Evolutionary conservation across 164 flowering plant species (phyloP), one percentile per base, ranked within the genome.

Genomic region (Platanus orientalis): DNA sequence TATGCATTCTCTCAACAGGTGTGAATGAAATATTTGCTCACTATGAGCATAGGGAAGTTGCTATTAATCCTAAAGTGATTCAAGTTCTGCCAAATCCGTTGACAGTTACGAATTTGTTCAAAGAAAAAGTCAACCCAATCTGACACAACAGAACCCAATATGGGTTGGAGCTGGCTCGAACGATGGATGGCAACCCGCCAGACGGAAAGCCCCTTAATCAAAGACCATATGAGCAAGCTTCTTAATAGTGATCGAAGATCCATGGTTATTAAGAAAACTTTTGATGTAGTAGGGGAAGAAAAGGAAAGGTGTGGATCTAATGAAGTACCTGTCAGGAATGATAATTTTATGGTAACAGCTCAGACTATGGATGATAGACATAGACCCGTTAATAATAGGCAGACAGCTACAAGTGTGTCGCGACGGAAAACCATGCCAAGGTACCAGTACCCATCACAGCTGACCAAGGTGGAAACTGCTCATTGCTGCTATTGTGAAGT

Each of bases 1-100:
- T 91, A 91, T 65, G 95, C 97, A 36, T 91, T 91, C 68, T 80
- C 93, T 26, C 97, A 88, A 71, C 97, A 91, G 88, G 96, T 88
- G 80, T 36, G 48, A 11, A 40, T n/a, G n/a, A 56, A 50, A 40
- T 20, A 51, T 20, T 42, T 44, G 26, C 32, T 13, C 13, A 36
- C 48, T 39, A 25, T 69, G 32, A 57, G 32, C 47, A 23, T 4
- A 63, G 7, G 19, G 25, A 49, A 28, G n/a, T 4, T 13, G 11
- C 29, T 36, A 27, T n/a, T 40, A 24, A 50, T 50, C 45, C 61
- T 29, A 19, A 63, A 59, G 51, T 64, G 27, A 58, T 36, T 52
- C 20, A n/a, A 27, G 27, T 19, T 45, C 48, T 39, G 2, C 45
- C n/a, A 56, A 39, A 45, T 50, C n/a, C n/a, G n/a, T 59, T 14